phyloP scores from a whole-genome alignment of 495 filamentous ascomycete species.

The Trichoderma parareesei region DNA sequence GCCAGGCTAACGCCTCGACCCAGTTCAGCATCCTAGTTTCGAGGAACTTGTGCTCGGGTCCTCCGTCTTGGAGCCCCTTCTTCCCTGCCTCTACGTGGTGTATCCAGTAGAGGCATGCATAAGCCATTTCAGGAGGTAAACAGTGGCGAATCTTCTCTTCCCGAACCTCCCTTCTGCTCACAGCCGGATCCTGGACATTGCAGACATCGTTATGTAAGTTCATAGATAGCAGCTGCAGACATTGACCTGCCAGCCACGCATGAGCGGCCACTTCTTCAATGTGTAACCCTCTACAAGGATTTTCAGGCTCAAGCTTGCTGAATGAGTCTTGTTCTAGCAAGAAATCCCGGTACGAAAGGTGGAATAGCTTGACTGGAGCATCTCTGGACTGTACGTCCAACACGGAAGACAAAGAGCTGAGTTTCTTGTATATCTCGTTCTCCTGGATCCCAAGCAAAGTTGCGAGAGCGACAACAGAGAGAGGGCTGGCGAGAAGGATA shows the following conservation, averaged over 20 bases:
- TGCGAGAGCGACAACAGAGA: conserved; percentile 14
- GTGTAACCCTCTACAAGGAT: conserved; percentile 15
- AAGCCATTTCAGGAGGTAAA: conserved; percentile 18
- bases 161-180: not conserved
- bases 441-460: conserved; percentile 15
- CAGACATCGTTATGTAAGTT: conserved; percentile 18
- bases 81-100: conserved; percentile 24
- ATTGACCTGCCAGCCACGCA: conserved; percentile 15
- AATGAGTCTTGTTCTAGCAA: conserved; percentile 16
- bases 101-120: conserved; percentile 36
- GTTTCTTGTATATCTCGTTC: conserved; percentile 13
- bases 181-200: conserved; percentile 6
- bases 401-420: conserved; percentile 24
- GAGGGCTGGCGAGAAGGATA: conserved; percentile 18
- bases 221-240: conserved; percentile 23
- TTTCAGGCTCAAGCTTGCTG: not conserved
- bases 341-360: conserved; percentile 25
- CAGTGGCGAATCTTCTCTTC: conserved; percentile 6
- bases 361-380: conserved; percentile 18
- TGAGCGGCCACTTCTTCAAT: conserved; percentile 21
- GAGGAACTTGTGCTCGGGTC: conserved; percentile 21
- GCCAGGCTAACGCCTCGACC: conserved; percentile 21
- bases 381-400: conserved; percentile 17
- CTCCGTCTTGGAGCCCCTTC: conserved; percentile 14
- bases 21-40: conserved; percentile 27